Conservation (phyloP, 441 rosid genomes). For the Sinapis alba region DNA sequence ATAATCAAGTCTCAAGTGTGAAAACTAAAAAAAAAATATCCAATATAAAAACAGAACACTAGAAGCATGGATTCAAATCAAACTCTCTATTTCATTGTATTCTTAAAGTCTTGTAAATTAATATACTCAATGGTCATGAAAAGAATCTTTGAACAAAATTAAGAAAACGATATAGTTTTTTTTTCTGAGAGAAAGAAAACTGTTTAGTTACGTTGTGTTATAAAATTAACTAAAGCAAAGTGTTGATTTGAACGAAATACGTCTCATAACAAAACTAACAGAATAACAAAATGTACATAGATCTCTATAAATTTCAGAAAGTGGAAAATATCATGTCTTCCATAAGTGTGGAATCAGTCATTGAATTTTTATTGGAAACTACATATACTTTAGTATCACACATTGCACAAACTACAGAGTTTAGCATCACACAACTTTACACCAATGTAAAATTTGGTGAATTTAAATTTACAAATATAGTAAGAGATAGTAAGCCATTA, state of each 20-base stretch:
- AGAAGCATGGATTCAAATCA: not conserved
- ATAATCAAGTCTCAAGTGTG: conserved; percentile 11
- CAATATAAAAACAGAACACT: not conserved
- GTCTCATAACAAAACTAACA: too few relatives aligned
- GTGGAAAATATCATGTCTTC: not conserved
- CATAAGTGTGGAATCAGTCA: not conserved
- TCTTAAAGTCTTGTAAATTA: not conserved
- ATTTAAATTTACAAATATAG: conserved; percentile 1
- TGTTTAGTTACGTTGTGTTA: too few relatives aligned
- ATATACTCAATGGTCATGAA: conserved; percentile 7
- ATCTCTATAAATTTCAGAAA: not conserved
- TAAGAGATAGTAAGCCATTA: not conserved
- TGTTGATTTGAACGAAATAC: too few relatives aligned
- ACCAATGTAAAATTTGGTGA: not conserved
- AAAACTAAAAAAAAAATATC: not conserved
- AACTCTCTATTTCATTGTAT: not conserved
- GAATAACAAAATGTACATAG: not conserved
- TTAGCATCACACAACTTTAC: not conserved
- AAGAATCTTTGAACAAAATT: not conserved
- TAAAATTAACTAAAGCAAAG: too few relatives aligned
- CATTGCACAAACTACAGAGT: not conserved
- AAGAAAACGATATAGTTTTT: not conserved
- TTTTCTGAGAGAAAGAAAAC: too few relatives aligned
- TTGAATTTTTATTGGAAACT: not conserved
- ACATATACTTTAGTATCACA: too few relatives aligned